phyloP scores from a whole-genome alignment of 73 alveolate species.

The Blepharisma stoltei region DNA sequence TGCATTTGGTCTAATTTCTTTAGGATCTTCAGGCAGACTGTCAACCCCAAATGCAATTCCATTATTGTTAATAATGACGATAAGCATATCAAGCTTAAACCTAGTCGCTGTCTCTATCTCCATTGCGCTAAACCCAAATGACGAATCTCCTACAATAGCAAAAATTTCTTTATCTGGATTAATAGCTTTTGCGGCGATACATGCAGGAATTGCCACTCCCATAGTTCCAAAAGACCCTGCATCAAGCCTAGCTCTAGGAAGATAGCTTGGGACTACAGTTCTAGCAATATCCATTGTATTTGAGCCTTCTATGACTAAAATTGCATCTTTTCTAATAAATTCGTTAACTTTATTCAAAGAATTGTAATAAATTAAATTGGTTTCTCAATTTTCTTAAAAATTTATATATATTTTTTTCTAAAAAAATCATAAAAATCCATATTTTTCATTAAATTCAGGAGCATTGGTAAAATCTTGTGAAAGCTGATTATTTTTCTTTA shows the following conservation, averaged over 20 bases:
- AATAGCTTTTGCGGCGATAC: conserved; percentile 73
- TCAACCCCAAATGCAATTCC: conserved; percentile 77
- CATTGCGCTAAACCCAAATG: conserved; percentile 90
- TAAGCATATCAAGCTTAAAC: conserved; percentile 54
- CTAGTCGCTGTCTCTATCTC: conserved; percentile 79
- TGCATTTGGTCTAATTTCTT: conserved; percentile 60
- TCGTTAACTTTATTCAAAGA: conserved; percentile 39
- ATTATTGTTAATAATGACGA: conserved; percentile 71
- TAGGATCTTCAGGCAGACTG: conserved; percentile 45
- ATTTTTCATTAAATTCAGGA: conserved; percentile 18
- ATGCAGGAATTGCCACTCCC: conserved; percentile 80
- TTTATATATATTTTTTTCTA: too few species aligned
- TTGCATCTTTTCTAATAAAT: conserved; percentile 57
- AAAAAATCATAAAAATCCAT: too few species aligned
- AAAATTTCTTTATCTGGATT: conserved; percentile 61
- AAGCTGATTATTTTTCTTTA: neutral
- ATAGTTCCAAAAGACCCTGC: conserved; percentile 88
- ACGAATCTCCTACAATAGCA: conserved; percentile 83
- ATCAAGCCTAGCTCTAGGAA: conserved; percentile 73
- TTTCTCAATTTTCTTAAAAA: too few species aligned
- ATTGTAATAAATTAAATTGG: conserved; percentile 18
- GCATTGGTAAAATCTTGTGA: neutral
- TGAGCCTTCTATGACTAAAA: conserved; percentile 77
- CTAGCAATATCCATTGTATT: conserved; percentile 91
- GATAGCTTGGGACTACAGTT: conserved; percentile 55